A percentile compares a stretch with the other conserved stretches of the same genome.
Conservation (phyloP, 331 rosid genomes). For the Malus hybrid region DNA sequence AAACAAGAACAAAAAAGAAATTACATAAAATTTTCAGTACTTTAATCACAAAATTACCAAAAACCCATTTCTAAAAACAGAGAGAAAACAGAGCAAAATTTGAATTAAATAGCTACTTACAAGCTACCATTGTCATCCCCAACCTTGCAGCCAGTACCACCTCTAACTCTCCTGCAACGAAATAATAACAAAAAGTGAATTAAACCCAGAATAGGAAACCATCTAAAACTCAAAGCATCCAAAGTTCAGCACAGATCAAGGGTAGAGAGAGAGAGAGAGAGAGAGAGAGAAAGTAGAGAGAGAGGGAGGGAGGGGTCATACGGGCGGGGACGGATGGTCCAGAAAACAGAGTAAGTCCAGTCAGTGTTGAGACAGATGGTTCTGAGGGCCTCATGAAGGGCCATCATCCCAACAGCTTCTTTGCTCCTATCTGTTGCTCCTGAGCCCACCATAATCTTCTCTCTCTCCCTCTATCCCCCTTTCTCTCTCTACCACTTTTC, state of each 20-base stretch:
- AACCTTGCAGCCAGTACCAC: slow-evolving; percentile 98
- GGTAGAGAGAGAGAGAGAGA: background rate
- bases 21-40: background rate
- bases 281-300: background rate
- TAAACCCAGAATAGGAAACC: slow-evolving; percentile 27
- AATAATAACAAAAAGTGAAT: background rate
- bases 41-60: background rate
- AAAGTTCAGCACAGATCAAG: background rate
- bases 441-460: slow-evolving; percentile 86
- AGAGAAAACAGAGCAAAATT: background rate
- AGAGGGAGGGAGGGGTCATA: slow-evolving; percentile 18
- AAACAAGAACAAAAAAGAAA: background rate
- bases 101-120: slow-evolving; percentile 28
- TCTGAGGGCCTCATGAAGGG: slow-evolving; percentile 99
- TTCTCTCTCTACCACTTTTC: background rate
- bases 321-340: slow-evolving; percentile 99
- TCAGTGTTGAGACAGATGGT: slow-evolving; percentile 91
- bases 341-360: slow-evolving; percentile 99
- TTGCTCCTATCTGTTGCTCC: slow-evolving; percentile 96
- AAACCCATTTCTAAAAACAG: background rate
- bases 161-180: slow-evolving; percentile 80
- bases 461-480: slow-evolving; percentile 18
- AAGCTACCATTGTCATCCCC: slow-evolving; percentile 97
- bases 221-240: slow-evolving; percentile 5
- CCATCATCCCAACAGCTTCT: slow-evolving; percentile 99